Evolutionary conservation across 208 protist genomes (phyloP).

Genomic region (Porcisia deanei): DNA sequence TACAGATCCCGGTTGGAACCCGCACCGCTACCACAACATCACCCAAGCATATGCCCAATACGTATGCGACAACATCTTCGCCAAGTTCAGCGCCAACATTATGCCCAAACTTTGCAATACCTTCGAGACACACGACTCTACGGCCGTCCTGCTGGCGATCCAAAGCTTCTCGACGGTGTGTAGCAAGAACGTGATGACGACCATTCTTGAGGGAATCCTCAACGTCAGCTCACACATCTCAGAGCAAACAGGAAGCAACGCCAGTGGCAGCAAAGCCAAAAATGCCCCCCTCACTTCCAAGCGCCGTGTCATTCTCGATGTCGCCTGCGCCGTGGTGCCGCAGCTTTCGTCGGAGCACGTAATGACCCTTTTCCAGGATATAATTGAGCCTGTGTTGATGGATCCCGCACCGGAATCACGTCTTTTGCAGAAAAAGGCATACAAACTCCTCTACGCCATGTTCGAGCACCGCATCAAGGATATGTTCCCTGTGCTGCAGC

Average conservation of each 20-base stretch:
- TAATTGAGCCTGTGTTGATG: constrained; percentile 85
- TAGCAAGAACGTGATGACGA: constrained; percentile 76
- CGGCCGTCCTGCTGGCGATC: constrained; percentile 80
- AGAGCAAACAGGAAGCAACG: constrained; percentile 4
- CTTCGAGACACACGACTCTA: constrained; percentile 77
- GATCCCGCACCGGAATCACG: constrained; percentile 77
- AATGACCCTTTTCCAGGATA: constrained; percentile 55
- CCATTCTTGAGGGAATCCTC: constrained; percentile 82
- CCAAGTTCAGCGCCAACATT: constrained; percentile 85
- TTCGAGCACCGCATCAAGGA: constrained; percentile 86
- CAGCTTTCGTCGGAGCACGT: constrained; percentile 73
- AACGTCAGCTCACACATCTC: constrained; percentile 71
- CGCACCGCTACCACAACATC: constrained; percentile 85
- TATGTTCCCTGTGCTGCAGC: constrained; percentile 68
- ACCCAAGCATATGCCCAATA: constrained; percentile 51
- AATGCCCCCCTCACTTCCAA: constrained; percentile 69
- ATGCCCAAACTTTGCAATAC: constrained; percentile 91
- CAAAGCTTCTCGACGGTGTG: constrained; percentile 86
- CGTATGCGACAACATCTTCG: constrained; percentile 75
- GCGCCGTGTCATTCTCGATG: constrained; percentile 85
- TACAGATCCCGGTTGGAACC: constrained; percentile 76
- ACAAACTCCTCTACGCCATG: constrained; percentile 87
- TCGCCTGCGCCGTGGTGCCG: constrained; percentile 75
- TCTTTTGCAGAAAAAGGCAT: constrained; percentile 89
- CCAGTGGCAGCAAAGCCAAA: constrained; percentile 10